phyloP scores from a whole-genome alignment of 2,329 filamentous ascomycete genomes.

The Arthrobotrys megalospora region DNA sequence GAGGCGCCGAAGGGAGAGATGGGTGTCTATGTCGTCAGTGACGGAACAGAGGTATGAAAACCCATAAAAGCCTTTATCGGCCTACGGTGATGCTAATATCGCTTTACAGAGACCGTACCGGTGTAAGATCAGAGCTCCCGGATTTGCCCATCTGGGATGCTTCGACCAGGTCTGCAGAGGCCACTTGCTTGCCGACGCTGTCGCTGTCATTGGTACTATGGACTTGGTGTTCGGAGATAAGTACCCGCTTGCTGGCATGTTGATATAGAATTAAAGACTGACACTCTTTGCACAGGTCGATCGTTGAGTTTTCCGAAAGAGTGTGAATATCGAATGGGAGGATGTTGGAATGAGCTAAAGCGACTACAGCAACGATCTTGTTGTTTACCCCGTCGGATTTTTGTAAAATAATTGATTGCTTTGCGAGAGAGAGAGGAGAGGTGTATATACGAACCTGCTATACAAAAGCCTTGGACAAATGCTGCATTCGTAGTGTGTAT shows the following conservation, averaged over 20 bases:
- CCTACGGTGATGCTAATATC: constrained; percentile 15
- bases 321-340: neutral
- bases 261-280: constrained; percentile 27
- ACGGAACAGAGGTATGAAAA: constrained; percentile 80
- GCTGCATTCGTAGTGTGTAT: neutral
- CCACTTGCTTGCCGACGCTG: constrained; percentile 94
- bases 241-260: neutral
- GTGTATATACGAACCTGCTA: constrained; percentile 46
- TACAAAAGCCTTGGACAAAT: constrained; percentile 25
- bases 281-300: constrained; percentile 61
- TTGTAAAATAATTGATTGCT: constrained; percentile 59
- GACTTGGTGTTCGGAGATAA: constrained; percentile 85
- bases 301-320: constrained; percentile 32
- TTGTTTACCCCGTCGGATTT: constrained; percentile 10
- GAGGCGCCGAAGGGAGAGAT: constrained; percentile 99
- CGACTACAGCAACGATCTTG: too few species aligned
- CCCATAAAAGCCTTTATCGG: neutral
- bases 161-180: constrained; percentile 95
- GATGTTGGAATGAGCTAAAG: neutral
- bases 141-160: constrained; percentile 92
- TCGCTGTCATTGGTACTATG: constrained; percentile 83
- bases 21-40: constrained; percentile 96
- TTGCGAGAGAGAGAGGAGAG: constrained; percentile 5
- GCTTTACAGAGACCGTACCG: constrained; percentile 79
- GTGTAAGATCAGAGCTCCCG: constrained; percentile 96